Percentiles rank a stretch among this genome's conserved stretches.
Conservation (phyloP, 106 monocot species). For the Dendrobium officinale region DNA sequence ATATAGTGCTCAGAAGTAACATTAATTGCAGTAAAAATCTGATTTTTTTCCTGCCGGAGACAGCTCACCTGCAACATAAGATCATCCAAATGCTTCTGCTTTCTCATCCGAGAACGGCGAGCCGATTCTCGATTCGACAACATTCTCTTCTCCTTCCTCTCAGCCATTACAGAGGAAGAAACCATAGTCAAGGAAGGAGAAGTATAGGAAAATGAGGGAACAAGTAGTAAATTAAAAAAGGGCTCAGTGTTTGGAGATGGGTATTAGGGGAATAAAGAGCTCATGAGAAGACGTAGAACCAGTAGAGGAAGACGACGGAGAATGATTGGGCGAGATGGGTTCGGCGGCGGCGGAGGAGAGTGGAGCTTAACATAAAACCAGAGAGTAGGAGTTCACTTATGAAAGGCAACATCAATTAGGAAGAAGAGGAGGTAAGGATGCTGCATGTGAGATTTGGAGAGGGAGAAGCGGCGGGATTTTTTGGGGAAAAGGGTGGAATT, state of each 20-base stretch:
- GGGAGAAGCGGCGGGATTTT: neutral
- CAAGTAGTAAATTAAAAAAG: neutral
- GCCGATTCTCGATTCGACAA: slow-evolving; percentile 80
- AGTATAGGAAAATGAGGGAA: neutral
- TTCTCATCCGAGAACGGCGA: slow-evolving; percentile 59
- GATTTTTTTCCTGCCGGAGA: slow-evolving; percentile 41
- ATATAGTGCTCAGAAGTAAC: slow-evolving; percentile 33
- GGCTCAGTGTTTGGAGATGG: neutral
- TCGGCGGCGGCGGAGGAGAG: slow-evolving; percentile 36
- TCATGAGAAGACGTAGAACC: slow-evolving; percentile 79
- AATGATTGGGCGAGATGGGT: slow-evolving; percentile 61
- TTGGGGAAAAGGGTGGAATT: too few relatives aligned
- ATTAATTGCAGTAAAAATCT: slow-evolving; percentile 26
- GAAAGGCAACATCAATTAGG: slow-evolving; percentile 48
- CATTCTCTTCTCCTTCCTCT: slow-evolving; percentile 55
- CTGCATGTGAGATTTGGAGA: slow-evolving; percentile 2
- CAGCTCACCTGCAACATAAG: slow-evolving; percentile 33
- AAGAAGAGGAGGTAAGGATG: slow-evolving; percentile 26
- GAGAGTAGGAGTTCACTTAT: slow-evolving; percentile 42
- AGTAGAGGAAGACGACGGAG: slow-evolving; percentile 77
- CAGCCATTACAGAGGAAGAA: slow-evolving; percentile 33
- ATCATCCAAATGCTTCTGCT: slow-evolving; percentile 78
- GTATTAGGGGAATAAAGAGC: neutral
- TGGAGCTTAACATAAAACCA: slow-evolving; percentile 63
- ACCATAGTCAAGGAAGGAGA: neutral